Evolutionary conservation across 2,329 filamentous ascomycete genomes (phyloP).

Genomic region (Fusarium protoensiforme): DNA sequence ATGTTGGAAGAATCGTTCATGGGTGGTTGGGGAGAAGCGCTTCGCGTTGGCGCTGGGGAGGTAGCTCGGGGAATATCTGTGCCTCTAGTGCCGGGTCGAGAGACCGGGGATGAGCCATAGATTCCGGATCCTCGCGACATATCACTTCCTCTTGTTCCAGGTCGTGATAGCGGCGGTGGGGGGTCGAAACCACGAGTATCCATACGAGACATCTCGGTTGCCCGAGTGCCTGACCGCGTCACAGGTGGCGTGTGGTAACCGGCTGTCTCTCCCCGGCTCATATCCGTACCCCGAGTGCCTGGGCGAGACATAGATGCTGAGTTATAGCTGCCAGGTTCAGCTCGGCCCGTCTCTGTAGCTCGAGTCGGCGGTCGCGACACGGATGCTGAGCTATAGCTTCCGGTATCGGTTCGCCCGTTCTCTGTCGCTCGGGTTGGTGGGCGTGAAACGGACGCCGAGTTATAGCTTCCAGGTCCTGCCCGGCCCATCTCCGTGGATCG

Average conservation of each 20-base stretch:
- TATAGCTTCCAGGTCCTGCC: conserved; percentile 45
- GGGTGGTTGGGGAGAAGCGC: conserved; percentile 70
- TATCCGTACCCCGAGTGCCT: conserved; percentile 28
- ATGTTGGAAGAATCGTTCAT: conserved; percentile 57
- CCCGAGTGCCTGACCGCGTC: conserved; percentile 36
- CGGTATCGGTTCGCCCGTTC: conserved; percentile 44
- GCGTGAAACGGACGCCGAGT: conserved; percentile 36
- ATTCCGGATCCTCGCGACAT: conserved; percentile 41
- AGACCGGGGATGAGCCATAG: conserved; percentile 52
- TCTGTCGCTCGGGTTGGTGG: conserved; percentile 36
- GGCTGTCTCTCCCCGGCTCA: conserved; percentile 15
- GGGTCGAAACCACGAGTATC: conserved; percentile 40
- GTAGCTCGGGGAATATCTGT: conserved; percentile 68
- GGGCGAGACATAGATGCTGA: conserved; percentile 27
- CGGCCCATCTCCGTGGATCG: conserved; percentile 36
- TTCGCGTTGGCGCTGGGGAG: conserved; percentile 76
- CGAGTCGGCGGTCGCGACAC: conserved; percentile 38
- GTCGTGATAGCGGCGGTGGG: conserved; percentile 56
- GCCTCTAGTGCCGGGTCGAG: conserved; percentile 69
- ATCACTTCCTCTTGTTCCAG: conserved; percentile 49
- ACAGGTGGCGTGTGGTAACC: conserved; percentile 30
- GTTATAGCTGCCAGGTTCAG: conserved; percentile 43
- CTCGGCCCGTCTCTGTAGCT: conserved; percentile 34
- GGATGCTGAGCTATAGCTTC: conserved; percentile 36
- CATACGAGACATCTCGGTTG: conserved; percentile 35